phyloP scores from a whole-genome alignment of 257 asterid genomes.

The Fraxinus americana region DNA sequence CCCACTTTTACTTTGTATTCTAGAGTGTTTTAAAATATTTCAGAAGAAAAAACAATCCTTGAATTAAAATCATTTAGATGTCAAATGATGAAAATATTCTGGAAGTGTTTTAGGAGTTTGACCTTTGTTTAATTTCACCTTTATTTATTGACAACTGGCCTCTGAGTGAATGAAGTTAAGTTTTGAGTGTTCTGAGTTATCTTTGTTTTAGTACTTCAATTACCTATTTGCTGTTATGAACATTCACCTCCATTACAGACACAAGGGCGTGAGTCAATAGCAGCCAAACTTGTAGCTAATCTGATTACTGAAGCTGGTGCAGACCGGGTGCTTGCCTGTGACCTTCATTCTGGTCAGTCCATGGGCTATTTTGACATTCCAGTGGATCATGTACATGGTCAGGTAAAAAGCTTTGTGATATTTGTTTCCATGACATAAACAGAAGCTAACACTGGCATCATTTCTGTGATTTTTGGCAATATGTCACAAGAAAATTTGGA shows the following conservation, averaged over 20 bases:
- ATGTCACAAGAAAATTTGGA: background rate
- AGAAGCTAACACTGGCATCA: background rate
- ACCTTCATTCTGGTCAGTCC: conserved; percentile 87
- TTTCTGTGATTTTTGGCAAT: background rate
- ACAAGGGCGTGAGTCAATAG: conserved; percentile 86
- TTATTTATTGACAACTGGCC: background rate
- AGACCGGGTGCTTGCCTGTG: conserved; percentile 74
- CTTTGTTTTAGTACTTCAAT: conserved; percentile 9
- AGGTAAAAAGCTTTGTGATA: conserved; percentile 38
- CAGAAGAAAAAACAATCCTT: background rate
- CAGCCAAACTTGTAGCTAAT: conserved; percentile 84
- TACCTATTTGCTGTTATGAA: conserved; percentile 22
- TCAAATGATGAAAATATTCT: background rate
- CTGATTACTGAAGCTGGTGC: conserved; percentile 81
- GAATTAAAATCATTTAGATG: background rate
- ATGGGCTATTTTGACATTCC: conserved; percentile 88
- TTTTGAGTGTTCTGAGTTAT: background rate
- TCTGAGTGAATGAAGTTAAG: background rate
- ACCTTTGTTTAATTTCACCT: background rate
- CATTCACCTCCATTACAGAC: conserved; percentile 45
- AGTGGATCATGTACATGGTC: conserved; percentile 83
- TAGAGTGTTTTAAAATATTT: background rate
- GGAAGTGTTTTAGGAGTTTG: background rate
- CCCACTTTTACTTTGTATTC: background rate
- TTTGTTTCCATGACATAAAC: conserved; percentile 5